These are phyloP conservation scores for Hypoxylon perforatum DNA, from an alignment of 495 filamentous ascomycete genomes.

Conservation along the genomic window DNA sequence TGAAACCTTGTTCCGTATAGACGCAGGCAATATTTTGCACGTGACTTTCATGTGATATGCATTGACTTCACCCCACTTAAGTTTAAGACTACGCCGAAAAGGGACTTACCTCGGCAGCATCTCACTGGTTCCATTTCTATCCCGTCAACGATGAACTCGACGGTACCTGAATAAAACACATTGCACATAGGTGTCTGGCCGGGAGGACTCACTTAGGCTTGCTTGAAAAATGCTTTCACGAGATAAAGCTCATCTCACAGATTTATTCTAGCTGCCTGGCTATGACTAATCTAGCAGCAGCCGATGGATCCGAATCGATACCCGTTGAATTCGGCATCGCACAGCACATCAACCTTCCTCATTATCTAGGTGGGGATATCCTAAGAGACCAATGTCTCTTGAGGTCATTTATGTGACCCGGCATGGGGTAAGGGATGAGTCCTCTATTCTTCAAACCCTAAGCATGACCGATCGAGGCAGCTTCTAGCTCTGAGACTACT, in stretches of 20 bases:
- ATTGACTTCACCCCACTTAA: background rate
- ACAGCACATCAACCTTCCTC: background rate
- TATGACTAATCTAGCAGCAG: background rate
- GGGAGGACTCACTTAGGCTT: background rate
- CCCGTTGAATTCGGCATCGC: background rate
- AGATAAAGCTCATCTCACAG: no score
- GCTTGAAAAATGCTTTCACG: no score
- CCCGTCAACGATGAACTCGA: background rate
- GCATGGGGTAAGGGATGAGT: conserved; percentile 75
- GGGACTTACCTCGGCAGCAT: conserved; percentile 6
- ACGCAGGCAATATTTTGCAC: background rate
- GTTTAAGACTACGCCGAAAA: conserved; percentile 2
- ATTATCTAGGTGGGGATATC: background rate
- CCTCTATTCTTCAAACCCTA: conserved; percentile 5
- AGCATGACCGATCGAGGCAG: background rate
- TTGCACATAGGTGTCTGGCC: background rate
- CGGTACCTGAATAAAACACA: background rate
- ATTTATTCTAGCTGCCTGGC: background rate
- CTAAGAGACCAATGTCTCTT: conserved; percentile 57
- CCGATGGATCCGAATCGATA: background rate
- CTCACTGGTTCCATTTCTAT: background rate
- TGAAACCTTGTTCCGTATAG: background rate
- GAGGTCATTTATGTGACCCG: conserved; percentile 87
- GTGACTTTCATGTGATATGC: conserved; percentile 1
- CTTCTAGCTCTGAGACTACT: conserved; percentile 7